Evolutionary conservation across 345 rosid species (phyloP).

Genomic region (Mallotus nudiflorus): DNA sequence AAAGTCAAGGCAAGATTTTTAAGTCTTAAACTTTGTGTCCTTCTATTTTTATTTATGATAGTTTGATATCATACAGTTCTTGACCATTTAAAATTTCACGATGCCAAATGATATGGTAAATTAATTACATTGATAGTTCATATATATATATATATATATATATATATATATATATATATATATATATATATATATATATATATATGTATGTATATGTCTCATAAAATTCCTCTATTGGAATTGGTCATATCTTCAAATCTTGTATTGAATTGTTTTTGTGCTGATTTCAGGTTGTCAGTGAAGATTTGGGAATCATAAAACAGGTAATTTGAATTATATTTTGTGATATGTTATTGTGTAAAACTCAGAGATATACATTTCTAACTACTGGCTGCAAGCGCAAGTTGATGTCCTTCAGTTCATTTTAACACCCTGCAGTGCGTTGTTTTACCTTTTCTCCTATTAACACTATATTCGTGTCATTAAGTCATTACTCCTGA

Average conservation of each 20-base stretch:
- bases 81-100: background rate
- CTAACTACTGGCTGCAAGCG: conserved; percentile 6
- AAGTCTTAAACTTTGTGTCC: background rate
- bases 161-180: background rate
- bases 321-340: conserved; percentile 52
- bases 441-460: background rate
- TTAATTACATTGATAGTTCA: conserved; percentile 3
- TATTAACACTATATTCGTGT: background rate
- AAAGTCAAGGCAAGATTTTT: conserved; percentile 73
- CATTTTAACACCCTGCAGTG: background rate
- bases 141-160: background rate
- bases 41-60: background rate
- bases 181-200: too few relatives aligned
- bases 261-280: conserved; percentile 18
- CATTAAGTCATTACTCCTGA: background rate
- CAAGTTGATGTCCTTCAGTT: background rate
- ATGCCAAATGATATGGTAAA: background rate
- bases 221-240: conserved; percentile 5
- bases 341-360: background rate
- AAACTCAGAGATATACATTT: background rate
- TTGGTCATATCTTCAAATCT: conserved; percentile 5
- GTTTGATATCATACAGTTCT: background rate
- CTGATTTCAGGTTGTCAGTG: conserved; percentile 66
- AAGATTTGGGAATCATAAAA: conserved; percentile 87
- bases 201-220: background rate